Evolutionary conservation across 2,329 filamentous ascomycete genomes (phyloP).

Genomic region (Furcasterigmium sp.): DNA sequence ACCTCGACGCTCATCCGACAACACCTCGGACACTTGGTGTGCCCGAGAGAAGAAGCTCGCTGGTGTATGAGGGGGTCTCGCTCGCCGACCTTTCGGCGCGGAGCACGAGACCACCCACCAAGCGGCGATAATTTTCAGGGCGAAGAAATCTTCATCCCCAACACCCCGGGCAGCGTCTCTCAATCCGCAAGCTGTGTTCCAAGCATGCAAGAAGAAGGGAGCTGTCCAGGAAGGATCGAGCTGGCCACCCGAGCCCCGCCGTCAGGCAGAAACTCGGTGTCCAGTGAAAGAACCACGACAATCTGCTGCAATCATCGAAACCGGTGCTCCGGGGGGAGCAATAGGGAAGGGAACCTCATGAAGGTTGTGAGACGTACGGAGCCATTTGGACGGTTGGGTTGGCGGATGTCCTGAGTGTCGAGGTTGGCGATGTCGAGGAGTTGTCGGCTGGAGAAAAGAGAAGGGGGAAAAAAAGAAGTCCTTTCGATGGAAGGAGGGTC

Average conservation of each 20-base stretch:
- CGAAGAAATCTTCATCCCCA: constrained; percentile 76
- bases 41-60: constrained; percentile 48
- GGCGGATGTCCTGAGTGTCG: constrained; percentile 27
- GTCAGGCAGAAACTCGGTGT: constrained; percentile 30
- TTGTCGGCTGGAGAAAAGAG: constrained; percentile 7
- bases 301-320: constrained; percentile 59
- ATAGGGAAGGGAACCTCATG: constrained; percentile 21
- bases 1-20: constrained; percentile 63
- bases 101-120: constrained; percentile 19
- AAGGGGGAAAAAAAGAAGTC: background rate
- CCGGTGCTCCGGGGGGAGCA: constrained; percentile 32
- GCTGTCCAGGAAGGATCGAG: constrained; percentile 69
- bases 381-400: constrained; percentile 36
- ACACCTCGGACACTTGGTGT: constrained; percentile 49
- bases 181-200: constrained; percentile 40
- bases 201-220: constrained; percentile 50
- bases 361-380: constrained; percentile 46
- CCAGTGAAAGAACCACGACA: constrained; percentile 82
- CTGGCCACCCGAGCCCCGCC: constrained; percentile 52
- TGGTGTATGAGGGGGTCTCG: constrained; percentile 24
- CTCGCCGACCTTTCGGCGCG: constrained; percentile 20
- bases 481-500: background rate
- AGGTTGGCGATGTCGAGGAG: constrained; percentile 14
- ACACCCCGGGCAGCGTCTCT: constrained; percentile 66
- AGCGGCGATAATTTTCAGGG: constrained; percentile 71